Percentiles rank a stretch among this genome's conserved stretches.
These are phyloP conservation scores for Madurella mycetomatis DNA, from an alignment of 2,329 filamentous ascomycete species.

Conservation along the genomic window DNA sequence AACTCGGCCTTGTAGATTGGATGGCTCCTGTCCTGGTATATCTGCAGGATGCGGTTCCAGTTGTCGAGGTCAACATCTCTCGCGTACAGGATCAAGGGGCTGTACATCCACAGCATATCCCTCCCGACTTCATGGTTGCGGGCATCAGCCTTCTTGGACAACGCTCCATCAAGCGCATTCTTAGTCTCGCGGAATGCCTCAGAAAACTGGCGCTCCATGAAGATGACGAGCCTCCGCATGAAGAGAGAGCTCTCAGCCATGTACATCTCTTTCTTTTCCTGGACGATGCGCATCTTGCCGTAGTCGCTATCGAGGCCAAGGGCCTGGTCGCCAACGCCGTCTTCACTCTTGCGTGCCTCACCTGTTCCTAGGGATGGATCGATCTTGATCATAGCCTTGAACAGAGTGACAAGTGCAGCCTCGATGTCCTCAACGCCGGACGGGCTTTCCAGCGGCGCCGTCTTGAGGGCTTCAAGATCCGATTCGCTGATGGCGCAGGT, in stretches of 20 bases:
- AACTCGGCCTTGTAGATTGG: conserved; percentile 80
- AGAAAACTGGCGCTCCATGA: conserved; percentile 77
- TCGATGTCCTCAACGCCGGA: conserved; percentile 75
- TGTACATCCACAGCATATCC: conserved; percentile 78
- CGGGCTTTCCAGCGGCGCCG: conserved; percentile 66
- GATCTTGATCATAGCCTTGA: conserved; percentile 90
- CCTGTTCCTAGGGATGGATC: conserved; percentile 68
- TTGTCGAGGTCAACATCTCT: conserved; percentile 76
- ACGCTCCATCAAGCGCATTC: conserved; percentile 56
- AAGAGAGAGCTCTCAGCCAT: conserved; percentile 70
- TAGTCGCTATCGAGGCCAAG: conserved; percentile 65
- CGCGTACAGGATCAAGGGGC: conserved; percentile 80
- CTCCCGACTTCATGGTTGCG: conserved; percentile 68
- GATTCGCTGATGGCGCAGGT: conserved; percentile 81
- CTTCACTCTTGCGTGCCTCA: conserved; percentile 45
- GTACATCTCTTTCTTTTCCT: conserved; percentile 92
- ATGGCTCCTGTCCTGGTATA: conserved; percentile 74
- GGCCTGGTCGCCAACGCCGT: conserved; percentile 43
- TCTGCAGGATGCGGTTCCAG: conserved; percentile 74
- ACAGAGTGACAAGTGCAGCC: conserved; percentile 69
- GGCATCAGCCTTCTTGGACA: conserved; percentile 64
- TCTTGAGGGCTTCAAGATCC: conserved; percentile 69
- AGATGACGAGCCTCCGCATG: conserved; percentile 72
- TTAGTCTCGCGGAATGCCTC: conserved; percentile 67
- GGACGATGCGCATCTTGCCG: conserved; percentile 87